Percentiles rank a stretch among this genome's conserved stretches.
phyloP scores from a whole-genome alignment of 2,329 filamentous ascomycete genomes.

The Neurospora crassa region DNA sequence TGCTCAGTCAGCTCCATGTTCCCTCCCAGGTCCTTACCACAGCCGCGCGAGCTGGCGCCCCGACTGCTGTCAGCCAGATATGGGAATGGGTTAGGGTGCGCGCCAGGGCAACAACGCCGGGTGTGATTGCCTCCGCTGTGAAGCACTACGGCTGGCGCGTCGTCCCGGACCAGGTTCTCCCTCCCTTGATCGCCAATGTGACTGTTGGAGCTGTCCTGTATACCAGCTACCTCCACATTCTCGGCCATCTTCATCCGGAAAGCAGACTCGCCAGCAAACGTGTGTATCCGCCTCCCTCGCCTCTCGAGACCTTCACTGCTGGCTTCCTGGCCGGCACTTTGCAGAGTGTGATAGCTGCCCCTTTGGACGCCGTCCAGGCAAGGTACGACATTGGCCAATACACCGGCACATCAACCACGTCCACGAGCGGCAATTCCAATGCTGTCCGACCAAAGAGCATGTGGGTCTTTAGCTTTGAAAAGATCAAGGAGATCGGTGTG shows the following conservation, averaged over 20 bases:
- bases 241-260: constrained; percentile 57
- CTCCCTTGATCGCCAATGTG: constrained; percentile 65
- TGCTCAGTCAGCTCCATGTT: constrained; percentile 2
- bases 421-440: constrained; percentile 28
- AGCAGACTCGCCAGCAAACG: constrained; percentile 46
- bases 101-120: constrained; percentile 57
- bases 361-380: constrained; percentile 66
- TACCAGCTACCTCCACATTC: constrained; percentile 63
- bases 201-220: constrained; percentile 67
- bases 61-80: constrained; percentile 7
- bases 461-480: constrained; percentile 61
- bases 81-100: constrained; percentile 36
- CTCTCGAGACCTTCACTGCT: constrained; percentile 55
- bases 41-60: not conserved
- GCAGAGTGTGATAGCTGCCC: constrained; percentile 64
- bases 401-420: constrained; percentile 7
- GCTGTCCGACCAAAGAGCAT: constrained; percentile 44
- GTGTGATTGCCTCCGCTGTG: constrained; percentile 58
- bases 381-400: constrained; percentile 44
- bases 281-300: constrained; percentile 59
- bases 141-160: constrained; percentile 63
- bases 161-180: constrained; percentile 66
- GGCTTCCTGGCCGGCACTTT: constrained; percentile 60
- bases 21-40: not conserved
- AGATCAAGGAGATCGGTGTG: constrained; percentile 61